phyloP scores from a whole-genome alignment of 1,284 basidiomycete genomes.

The Moesziomyces globuligerus region DNA sequence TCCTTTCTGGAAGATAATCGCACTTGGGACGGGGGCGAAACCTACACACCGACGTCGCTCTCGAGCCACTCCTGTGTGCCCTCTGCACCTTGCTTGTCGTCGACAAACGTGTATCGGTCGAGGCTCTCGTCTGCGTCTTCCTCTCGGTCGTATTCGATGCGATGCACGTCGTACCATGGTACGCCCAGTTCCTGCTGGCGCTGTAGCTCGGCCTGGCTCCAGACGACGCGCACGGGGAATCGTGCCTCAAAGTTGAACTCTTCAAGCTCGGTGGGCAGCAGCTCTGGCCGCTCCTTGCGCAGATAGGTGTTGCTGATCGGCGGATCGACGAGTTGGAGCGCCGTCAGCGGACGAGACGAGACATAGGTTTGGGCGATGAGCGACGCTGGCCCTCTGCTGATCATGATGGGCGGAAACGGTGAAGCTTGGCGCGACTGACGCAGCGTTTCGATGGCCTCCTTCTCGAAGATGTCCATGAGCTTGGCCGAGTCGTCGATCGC shows the following conservation, averaged over 20 bases:
- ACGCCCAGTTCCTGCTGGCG: slow-evolving; percentile 34
- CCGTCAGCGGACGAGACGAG: slow-evolving; percentile 58
- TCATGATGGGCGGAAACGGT: slow-evolving; percentile 60
- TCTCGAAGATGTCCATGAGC: slow-evolving; percentile 38
- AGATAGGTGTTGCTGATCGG: slow-evolving; percentile 50
- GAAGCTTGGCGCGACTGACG: slow-evolving; percentile 26
- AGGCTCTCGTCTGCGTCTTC: slow-evolving; percentile 58
- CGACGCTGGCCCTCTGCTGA: slow-evolving; percentile 39
- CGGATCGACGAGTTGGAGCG: slow-evolving; percentile 58
- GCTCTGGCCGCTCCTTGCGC: slow-evolving; percentile 17
- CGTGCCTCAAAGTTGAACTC: slow-evolving; percentile 59
- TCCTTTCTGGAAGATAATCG: background rate
- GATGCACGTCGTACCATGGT: slow-evolving; percentile 60
- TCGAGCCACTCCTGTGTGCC: slow-evolving; percentile 56
- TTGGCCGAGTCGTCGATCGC: slow-evolving; percentile 31
- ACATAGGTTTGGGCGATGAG: slow-evolving; percentile 60
- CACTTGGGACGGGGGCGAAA: background rate
- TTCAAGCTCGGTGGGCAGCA: slow-evolving; percentile 31
- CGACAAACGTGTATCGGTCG: slow-evolving; percentile 50
- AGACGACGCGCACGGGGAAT: slow-evolving; percentile 57
- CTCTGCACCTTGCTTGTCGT: slow-evolving; percentile 43
- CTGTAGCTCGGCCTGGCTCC: slow-evolving; percentile 48
- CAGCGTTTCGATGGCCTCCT: slow-evolving; percentile 38
- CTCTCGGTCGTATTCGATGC: slow-evolving; percentile 59
- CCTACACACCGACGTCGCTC: slow-evolving; percentile 62